phyloP scores from a whole-genome alignment of 2,329 filamentous ascomycete species.

The Raffaelea albimanens region DNA sequence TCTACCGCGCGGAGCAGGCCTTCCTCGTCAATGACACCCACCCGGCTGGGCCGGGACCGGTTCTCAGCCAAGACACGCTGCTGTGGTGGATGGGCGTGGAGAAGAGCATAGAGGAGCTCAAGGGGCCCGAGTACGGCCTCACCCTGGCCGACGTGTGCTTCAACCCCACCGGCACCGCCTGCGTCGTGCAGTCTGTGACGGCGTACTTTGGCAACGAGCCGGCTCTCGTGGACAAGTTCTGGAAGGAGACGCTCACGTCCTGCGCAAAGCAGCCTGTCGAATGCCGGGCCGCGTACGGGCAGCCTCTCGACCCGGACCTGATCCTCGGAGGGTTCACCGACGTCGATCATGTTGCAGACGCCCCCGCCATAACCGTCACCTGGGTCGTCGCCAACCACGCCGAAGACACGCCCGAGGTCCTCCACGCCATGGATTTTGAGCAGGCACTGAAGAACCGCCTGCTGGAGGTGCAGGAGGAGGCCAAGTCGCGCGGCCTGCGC shows the following conservation, averaged over 20 bases:
- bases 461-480: conserved; percentile 71
- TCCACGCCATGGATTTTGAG: conserved; percentile 83
- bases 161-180: conserved; percentile 82
- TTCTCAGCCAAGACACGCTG: conserved; percentile 81
- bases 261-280: conserved; percentile 74
- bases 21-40: conserved; percentile 86
- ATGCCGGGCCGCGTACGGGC: conserved; percentile 81
- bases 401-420: conserved; percentile 62
- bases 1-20: conserved; percentile 86
- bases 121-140: conserved; percentile 57
- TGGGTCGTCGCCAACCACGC: conserved; percentile 89
- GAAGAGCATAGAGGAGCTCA: conserved; percentile 61
- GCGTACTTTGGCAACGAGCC: conserved; percentile 73
- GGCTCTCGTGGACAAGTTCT: conserved; percentile 53
- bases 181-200: conserved; percentile 86
- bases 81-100: conserved; percentile 93
- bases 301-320: conserved; percentile 77
- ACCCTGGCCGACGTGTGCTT: conserved; percentile 82
- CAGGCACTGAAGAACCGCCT: conserved; percentile 64
- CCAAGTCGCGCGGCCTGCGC: conserved; percentile 64
- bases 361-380: conserved; percentile 75
- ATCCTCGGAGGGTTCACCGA: conserved; percentile 73
- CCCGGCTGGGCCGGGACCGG: conserved; percentile 55
- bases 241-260: conserved; percentile 61
- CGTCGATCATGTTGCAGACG: conserved; percentile 56